phyloP scores from a whole-genome alignment of 768 basidiomycete genomes.

The Gautieria morchelliformis region DNA sequence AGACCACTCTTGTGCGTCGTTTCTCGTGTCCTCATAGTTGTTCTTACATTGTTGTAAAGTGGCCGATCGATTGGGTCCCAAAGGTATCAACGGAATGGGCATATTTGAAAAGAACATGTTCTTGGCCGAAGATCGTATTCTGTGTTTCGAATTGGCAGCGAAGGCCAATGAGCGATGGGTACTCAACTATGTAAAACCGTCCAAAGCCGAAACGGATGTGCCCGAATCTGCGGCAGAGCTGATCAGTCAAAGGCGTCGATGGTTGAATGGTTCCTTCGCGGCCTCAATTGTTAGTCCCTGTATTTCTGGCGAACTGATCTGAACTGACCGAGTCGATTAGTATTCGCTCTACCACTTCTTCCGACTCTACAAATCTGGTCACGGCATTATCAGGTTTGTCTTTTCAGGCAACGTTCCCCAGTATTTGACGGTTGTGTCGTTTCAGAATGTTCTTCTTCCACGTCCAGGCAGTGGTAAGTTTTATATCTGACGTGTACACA shows the following conservation, averaged over 20 bases:
- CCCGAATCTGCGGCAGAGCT: constrained; percentile 86
- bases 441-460: constrained; percentile 91
- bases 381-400: constrained; percentile 56
- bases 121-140: constrained; percentile 90
- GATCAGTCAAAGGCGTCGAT: constrained; percentile 91
- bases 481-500: constrained; percentile 7
- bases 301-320: background rate
- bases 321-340: constrained; percentile 25
- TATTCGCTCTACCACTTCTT: constrained; percentile 93
- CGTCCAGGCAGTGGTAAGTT: constrained; percentile 73
- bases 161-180: constrained; percentile 85
- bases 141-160: constrained; percentile 94
- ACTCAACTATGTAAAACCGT: constrained; percentile 86
- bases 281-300: constrained; percentile 65
- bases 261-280: constrained; percentile 95
- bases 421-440: background rate
- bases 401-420: background rate
- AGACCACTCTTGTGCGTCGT: constrained; percentile 24
- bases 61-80: constrained; percentile 83
- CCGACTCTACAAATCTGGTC: constrained; percentile 75
- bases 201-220: constrained; percentile 95
- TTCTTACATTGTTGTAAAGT: constrained; percentile 21
- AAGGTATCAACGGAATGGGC: constrained; percentile 95
- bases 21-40: background rate
- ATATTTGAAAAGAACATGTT: constrained; percentile 95